Evolutionary conservation across 345 rosid genomes (phyloP), one percentile per base, ranked within the genome.

Genomic region (Sisymbrium altissimum): DNA sequence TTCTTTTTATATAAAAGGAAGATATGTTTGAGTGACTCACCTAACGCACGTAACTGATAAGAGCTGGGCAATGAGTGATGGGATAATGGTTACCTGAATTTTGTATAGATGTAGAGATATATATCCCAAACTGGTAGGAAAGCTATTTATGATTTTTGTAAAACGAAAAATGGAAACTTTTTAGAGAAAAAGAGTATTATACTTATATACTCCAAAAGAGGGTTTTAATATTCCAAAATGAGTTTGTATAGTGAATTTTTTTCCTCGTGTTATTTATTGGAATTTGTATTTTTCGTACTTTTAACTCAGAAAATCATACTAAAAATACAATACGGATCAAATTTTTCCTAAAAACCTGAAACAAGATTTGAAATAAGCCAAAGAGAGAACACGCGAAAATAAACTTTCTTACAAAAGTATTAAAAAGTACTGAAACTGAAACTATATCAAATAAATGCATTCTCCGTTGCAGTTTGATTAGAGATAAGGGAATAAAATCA

Each of bases 21-120:
- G 70, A 70, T 68, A 53, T 62, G 69, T 23, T 33, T 27, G 75
- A 70, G 75, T 76, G 80, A 76, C 70, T 76, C 75, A 70, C 80
- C 71, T 76, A 70, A 45, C 43, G 56, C 32, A 50, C 32, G 56
- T 23, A 11, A 7, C n/a, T 29, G 18, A 67, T 67, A 14, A 45
- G 43, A 66, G 52, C 40, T 62, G 14, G 60, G 49, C 29, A 7
- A 25, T 15, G 25, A 48, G 75, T 60, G 29, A 61, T 71, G 40
- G 18, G 53, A 55, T 23, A 66, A 38, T 27, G 17, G 56, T 58
- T 43, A 13, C 35, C 11, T 69, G 30, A n/a, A 6, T 6, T 53
- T 52, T 55, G 18, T 18, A 11, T 17, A 30, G 29, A 64, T n/a
- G n/a, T 38, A 38, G 30, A 4, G 30, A 50, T 11, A 21, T 48